phyloP scores from a whole-genome alignment of 2,329 filamentous ascomycete genomes.

The Pseudopyrenochaeta lycopersici region DNA sequence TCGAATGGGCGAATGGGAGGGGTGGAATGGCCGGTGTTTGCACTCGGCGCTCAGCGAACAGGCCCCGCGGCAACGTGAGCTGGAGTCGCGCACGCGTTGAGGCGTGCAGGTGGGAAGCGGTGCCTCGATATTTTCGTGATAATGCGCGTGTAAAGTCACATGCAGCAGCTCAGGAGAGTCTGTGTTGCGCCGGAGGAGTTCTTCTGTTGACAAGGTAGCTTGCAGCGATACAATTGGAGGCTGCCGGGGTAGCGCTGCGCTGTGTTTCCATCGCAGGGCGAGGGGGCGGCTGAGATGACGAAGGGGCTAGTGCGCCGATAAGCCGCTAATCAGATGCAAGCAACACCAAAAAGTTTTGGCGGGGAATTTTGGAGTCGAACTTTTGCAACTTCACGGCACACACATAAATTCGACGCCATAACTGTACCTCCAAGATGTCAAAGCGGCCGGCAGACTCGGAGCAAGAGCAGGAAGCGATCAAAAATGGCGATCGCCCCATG shows the following conservation, averaged over 20 bases:
- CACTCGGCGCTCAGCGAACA: conserved; percentile 28
- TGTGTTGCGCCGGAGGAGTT: background rate
- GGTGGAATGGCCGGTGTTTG: conserved; percentile 7
- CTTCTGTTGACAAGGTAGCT: conserved; percentile 25
- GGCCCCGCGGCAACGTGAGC: conserved; percentile 36
- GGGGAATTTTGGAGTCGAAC: conserved; percentile 6
- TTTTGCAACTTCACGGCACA: conserved; percentile 11
- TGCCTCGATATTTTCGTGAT: background rate
- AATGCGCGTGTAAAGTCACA: background rate
- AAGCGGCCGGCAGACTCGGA: conserved; percentile 67
- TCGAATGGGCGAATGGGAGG: conserved; percentile 36
- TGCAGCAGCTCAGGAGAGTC: background rate
- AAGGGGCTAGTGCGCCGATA: background rate
- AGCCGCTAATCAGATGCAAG: conserved; percentile 15
- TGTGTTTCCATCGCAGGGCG: conserved; percentile 6
- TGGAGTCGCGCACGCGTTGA: conserved; percentile 40
- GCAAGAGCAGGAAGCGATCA: conserved; percentile 63
- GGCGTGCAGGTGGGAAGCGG: conserved; percentile 12
- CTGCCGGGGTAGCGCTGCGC: conserved; percentile 6
- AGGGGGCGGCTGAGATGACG: conserved; percentile 7
- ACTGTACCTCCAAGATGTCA: conserved; percentile 57
- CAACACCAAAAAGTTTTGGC: conserved; percentile 28
- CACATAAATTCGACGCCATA: background rate
- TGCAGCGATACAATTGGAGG: conserved; percentile 19
- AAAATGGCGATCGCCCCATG: conserved; percentile 68